A percentile compares a stretch with the other conserved stretches of the same genome.
Conservation (phyloP, 1,139 yeast species). For the Kodamaea derodonti region DNA sequence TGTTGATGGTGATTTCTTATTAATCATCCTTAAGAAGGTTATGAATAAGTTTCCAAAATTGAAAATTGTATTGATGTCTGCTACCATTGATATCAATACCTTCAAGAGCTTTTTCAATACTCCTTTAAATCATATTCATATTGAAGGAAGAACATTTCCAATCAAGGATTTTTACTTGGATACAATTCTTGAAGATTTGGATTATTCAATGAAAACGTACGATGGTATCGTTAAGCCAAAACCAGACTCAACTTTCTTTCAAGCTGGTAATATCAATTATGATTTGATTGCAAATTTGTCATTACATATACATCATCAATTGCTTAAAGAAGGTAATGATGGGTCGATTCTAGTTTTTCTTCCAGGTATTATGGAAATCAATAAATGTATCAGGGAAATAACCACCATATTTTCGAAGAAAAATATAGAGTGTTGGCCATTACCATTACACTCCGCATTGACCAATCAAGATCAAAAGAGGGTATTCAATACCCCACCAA, state of each 20-base stretch:
- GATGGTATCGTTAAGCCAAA: constrained; percentile 48
- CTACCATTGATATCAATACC: constrained; percentile 76
- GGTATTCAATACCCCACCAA: constrained; percentile 58
- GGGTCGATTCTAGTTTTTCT: constrained; percentile 84
- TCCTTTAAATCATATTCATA: constrained; percentile 59
- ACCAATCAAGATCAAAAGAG: constrained; percentile 76
- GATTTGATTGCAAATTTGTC: constrained; percentile 63
- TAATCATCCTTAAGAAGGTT: constrained; percentile 69
- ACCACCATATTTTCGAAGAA: constrained; percentile 15
- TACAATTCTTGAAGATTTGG: constrained; percentile 50
- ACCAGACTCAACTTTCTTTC: constrained; percentile 62
- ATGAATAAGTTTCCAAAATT: constrained; percentile 46
- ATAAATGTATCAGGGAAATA: constrained; percentile 35
- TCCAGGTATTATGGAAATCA: constrained; percentile 90
- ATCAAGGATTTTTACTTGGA: constrained; percentile 74
- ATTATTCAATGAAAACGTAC: constrained; percentile 47
- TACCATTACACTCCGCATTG: constrained; percentile 87
- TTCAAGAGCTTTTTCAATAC: constrained; percentile 61
- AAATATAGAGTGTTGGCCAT: constrained; percentile 33
- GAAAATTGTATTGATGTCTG: constrained; percentile 85
- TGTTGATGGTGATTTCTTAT: constrained; percentile 80
- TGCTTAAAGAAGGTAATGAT: constrained; percentile 34
- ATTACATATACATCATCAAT: constrained; percentile 44
- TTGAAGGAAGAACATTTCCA: constrained; percentile 92
- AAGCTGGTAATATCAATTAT: constrained; percentile 66